Base-by-base conservation (phyloP, 2,329 filamentous ascomycete species). In the Pseudogymnoascus pannorum region DNA sequence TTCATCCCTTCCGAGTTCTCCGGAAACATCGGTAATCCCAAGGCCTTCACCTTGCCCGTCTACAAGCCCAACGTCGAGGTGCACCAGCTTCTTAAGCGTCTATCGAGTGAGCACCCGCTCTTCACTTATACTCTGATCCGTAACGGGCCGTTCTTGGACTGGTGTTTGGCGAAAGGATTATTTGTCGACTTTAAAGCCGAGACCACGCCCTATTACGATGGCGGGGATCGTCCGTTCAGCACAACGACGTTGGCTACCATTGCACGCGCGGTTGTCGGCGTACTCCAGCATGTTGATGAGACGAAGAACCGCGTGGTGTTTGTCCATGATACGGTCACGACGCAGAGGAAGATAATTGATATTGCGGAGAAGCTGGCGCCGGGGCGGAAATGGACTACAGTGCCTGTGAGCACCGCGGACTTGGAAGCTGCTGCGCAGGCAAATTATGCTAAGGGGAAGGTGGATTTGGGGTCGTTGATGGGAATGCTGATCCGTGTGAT, bases 261-360 rank as follows among this genome's bases (percentile, higher is more conserved):
- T 2, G 29, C 20, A 2, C 6, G 3, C 6, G 20, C 58, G 16
- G 33, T 59, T 8, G 33, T 24, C 16, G 33, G 58, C 6, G 16
- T 59, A 2, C 14, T 59, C 4, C 29, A 5, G 7, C 18, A 59
- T 5, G 6, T 5, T 5, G 36, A 38, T 1, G 35, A 59, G 22
- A 59, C 58, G n/a, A 77, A 76, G 68, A 84, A 87, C 67, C 73
- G 76, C 2, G 62, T 68, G 2, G 73, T 86, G 2, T 75, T 74
- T 62, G 70, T 82, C 11, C 69, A 78, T 3, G 76, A 78, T 20
- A 70, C 76, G 8, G 70, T 73, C 3, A 71, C 76, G 12, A 76
- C 78, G 0, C 81, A 83, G 68, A 74, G 74, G 14, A 59, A 73
- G 48, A 61, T 80, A 0, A 42, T 75, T 2, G 70, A 66, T 0